Evolutionary conservation across 2,329 filamentous ascomycete species (phyloP).

Genomic region (Xylariaceae sp.): DNA sequence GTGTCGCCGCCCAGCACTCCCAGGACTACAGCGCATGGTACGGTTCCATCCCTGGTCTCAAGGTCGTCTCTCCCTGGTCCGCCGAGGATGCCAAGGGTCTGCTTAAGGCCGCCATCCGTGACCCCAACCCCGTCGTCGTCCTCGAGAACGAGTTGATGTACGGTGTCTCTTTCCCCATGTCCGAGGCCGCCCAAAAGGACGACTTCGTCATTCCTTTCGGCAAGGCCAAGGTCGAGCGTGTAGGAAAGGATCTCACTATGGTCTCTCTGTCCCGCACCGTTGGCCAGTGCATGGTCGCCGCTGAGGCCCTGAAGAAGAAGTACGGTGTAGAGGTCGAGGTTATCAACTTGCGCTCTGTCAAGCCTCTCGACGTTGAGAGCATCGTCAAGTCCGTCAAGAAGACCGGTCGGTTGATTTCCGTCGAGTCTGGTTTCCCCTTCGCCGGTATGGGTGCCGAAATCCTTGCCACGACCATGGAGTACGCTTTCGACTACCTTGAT

Average conservation of each 20-base stretch:
- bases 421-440: slow-evolving; percentile 94
- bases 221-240: slow-evolving; percentile 98
- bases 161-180: slow-evolving; percentile 94
- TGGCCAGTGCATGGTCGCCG: slow-evolving; percentile 83
- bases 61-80: slow-evolving; percentile 95
- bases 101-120: slow-evolving; percentile 94
- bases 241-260: slow-evolving; percentile 93
- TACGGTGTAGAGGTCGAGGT: slow-evolving; percentile 96
- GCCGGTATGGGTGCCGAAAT: slow-evolving; percentile 93
- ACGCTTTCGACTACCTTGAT: slow-evolving; percentile 96
- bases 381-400: slow-evolving; percentile 99
- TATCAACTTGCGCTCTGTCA: slow-evolving; percentile 96
- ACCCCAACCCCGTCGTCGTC: slow-evolving; percentile 94
- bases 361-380: slow-evolving; percentile 91
- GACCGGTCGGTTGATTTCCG: slow-evolving; percentile 84
- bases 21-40: slow-evolving; percentile 99
- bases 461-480: slow-evolving; percentile 92
- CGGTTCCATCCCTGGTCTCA: slow-evolving; percentile 93
- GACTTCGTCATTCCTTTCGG: slow-evolving; percentile 97
- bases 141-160: slow-evolving; percentile 91
- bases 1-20: slow-evolving; percentile 96
- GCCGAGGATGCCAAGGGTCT: slow-evolving; percentile 98
- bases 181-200: slow-evolving; percentile 89
- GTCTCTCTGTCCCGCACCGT: slow-evolving; percentile 94
- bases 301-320: slow-evolving; percentile 90